A percentile compares a stretch with the other conserved stretches of the same genome.
Evolutionary conservation across 768 basidiomycete genomes (phyloP).

Genomic region (Phlebiopsis gigantea): DNA sequence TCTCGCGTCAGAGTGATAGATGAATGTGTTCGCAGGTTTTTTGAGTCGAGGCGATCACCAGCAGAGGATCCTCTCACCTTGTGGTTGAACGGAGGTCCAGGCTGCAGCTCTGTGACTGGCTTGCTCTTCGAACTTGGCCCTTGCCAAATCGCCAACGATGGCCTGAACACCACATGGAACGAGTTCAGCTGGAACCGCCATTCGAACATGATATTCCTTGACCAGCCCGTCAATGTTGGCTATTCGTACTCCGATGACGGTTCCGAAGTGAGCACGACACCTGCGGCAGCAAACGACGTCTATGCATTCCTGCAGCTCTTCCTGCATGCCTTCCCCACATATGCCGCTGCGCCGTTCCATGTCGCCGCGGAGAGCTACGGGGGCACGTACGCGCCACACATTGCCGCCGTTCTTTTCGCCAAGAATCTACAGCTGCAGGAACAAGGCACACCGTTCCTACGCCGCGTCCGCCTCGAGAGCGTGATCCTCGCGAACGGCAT

Average conservation of each 20-base stretch:
- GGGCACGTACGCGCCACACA: conserved; percentile 74
- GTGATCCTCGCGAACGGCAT: conserved; percentile 86
- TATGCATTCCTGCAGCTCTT: conserved; percentile 82
- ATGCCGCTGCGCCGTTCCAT: conserved; percentile 66
- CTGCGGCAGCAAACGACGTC: conserved; percentile 86
- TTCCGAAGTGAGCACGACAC: conserved; percentile 70
- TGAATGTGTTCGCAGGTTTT: conserved; percentile 80
- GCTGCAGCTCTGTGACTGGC: conserved; percentile 50
- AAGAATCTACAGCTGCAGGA: conserved; percentile 59
- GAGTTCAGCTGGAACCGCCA: conserved; percentile 80
- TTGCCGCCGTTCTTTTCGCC: conserved; percentile 76
- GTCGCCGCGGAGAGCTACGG: conserved; percentile 77
- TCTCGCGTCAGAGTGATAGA: no score
- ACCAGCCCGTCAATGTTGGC: conserved; percentile 85
- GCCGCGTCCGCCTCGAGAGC: conserved; percentile 75
- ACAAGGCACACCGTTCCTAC: conserved; percentile 41
- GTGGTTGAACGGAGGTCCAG: conserved; percentile 78
- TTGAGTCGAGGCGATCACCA: conserved; percentile 76
- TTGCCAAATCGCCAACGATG: conserved; percentile 66
- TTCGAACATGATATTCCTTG: conserved; percentile 74
- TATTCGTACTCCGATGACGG: conserved; percentile 81
- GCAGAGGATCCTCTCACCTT: conserved; percentile 75
- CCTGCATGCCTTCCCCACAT: conserved; percentile 70
- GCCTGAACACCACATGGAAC: conserved; percentile 68
- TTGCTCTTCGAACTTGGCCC: conserved; percentile 92